Conservation (phyloP, 1,284 basidiomycete species). For the Ceratobasidium sp. region DNA sequence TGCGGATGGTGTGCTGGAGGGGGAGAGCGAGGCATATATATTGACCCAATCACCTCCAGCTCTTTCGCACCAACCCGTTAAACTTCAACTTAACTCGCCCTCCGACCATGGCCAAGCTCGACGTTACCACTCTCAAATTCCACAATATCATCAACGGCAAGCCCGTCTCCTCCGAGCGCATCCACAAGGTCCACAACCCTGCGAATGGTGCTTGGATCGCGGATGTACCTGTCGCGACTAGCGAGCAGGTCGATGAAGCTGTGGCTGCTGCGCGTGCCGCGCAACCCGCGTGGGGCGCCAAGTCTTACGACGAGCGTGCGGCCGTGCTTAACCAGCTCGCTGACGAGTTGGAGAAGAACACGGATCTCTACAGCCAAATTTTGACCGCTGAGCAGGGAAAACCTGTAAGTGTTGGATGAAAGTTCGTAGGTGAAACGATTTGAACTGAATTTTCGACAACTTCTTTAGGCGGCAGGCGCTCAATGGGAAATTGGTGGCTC, state of each 20-base stretch:
- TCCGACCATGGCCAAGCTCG: slow-evolving; percentile 35
- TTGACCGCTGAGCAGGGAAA: slow-evolving; percentile 44
- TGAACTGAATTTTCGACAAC: not conserved
- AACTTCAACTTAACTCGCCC: not conserved
- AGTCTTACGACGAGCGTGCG: slow-evolving; percentile 42
- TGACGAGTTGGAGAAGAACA: slow-evolving; percentile 38
- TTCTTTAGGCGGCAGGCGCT: slow-evolving; percentile 21
- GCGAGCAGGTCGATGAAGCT: slow-evolving; percentile 39
- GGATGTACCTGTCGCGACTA: slow-evolving; percentile 35
- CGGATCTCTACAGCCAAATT: slow-evolving; percentile 27
- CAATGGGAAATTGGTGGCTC: slow-evolving; percentile 40
- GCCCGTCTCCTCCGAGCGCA: slow-evolving; percentile 16
- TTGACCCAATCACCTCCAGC: not conserved
- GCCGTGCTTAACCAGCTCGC: slow-evolving; percentile 35
- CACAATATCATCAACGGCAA: slow-evolving; percentile 42
- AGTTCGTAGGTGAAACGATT: not conserved
- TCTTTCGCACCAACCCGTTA: not conserved
- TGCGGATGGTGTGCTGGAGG: slow-evolving; percentile 54
- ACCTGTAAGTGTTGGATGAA: slow-evolving; percentile 7
- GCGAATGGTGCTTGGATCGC: slow-evolving; percentile 29
- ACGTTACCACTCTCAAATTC: slow-evolving; percentile 42
- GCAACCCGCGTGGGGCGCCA: slow-evolving; percentile 39
- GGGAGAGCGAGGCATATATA: not conserved
- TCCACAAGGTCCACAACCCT: slow-evolving; percentile 29
- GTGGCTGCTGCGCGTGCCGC: slow-evolving; percentile 41